Evolutionary conservation across 2,329 filamentous ascomycete genomes (phyloP), one percentile per base, ranked within the genome.

Genomic region (Epicoccum nigrum): DNA sequence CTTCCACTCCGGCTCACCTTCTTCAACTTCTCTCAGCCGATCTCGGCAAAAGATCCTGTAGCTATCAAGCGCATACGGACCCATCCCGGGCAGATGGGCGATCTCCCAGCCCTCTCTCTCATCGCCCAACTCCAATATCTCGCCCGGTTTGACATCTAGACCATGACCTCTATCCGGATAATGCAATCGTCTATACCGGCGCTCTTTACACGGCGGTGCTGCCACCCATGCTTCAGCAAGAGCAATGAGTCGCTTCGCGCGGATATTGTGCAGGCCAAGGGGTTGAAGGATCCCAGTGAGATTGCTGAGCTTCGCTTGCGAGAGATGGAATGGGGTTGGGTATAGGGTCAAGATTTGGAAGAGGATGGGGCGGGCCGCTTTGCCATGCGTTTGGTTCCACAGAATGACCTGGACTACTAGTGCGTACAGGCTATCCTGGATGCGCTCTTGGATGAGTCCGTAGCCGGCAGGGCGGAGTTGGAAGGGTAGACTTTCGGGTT

Each of bases 31-130:
- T 7, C 92, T 82, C 19, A 96, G 72, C 25, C 81, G 79, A 69
- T 97, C 92, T 1, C 92, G 84, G 69, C 91, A 96, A 72, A 97
- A 97, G 57, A 97, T 96, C 3, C 92, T 85, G 89, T 91, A 97
- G 66, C 88, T 92, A 72, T 97, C 92, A 40, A 93, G 78, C 0
- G 90, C 89, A 71, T 97, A 97, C 1, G 85, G 54, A 80, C 13
- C 92, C 90, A 47, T 81, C 70, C 45, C 86, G 0, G 90, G 92
- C 50, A 97, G 77, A 70, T 96, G 90, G 0, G 88, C 91, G 53
- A 96, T 88, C 66, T 97, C 92, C 86, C 91, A 95, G 4, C 83
- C 79, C 0, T 77, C 74, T 9, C 79, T 77, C 13, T 63, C 55
- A 19, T 71, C 67, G 4, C 55, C 52, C 5, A 49, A 32, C 13